Evolutionary conservation across 2,329 filamentous ascomycete genomes (phyloP).

Genomic region (Metarhizium anisopliae): DNA sequence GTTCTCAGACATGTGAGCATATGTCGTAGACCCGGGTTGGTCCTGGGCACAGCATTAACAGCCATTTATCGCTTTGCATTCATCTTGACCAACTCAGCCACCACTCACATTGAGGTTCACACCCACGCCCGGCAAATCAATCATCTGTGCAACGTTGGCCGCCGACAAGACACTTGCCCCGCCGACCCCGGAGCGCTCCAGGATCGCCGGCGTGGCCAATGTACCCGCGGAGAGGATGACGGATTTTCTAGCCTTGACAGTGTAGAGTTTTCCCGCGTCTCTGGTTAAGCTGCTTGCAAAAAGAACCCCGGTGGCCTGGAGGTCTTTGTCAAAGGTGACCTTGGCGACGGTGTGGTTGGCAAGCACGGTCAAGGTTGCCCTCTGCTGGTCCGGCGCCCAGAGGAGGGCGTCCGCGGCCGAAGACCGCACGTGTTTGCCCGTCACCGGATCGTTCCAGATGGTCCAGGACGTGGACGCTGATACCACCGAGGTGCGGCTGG

Average conservation of each 20-base stretch:
- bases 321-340: constrained; percentile 16
- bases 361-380: constrained; percentile 20
- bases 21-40: constrained; percentile 11
- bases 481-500: constrained; percentile 12
- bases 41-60: constrained; percentile 3
- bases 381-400: constrained; percentile 22
- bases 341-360: constrained; percentile 24
- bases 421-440: constrained; percentile 10
- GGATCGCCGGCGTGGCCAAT: constrained; percentile 21
- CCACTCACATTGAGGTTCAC: constrained; percentile 13
- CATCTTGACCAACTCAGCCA: not conserved
- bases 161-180: constrained; percentile 33
- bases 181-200: constrained; percentile 48
- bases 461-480: constrained; percentile 17
- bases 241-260: constrained; percentile 3
- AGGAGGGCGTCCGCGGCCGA: constrained; percentile 16
- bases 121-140: constrained; percentile 47
- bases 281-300: constrained; percentile 29
- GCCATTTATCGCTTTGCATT: not conserved
- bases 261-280: constrained; percentile 28
- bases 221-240: constrained; percentile 12
- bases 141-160: constrained; percentile 36
- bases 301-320: constrained; percentile 2
- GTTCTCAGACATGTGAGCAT: constrained; percentile 10
- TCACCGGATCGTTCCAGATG: constrained; percentile 12